These are phyloP conservation scores for Cladophialophora bantiana DNA, from an alignment of 2,329 filamentous ascomycete species.

Conservation along the genomic window DNA sequence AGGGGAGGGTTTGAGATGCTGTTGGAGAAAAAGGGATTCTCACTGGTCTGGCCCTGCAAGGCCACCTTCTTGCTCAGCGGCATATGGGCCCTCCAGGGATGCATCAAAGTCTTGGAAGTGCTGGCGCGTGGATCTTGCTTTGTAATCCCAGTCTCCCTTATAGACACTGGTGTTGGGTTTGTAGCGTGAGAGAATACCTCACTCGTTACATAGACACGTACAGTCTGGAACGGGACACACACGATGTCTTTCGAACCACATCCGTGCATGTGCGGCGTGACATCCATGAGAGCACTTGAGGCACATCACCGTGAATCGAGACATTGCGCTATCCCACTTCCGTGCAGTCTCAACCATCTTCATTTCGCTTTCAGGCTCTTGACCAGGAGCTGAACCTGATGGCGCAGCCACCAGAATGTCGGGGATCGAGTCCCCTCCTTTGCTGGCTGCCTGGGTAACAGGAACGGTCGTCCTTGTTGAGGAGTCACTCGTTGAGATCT, in stretches of 20 bases:
- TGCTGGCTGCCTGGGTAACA: not conserved
- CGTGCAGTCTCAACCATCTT: slow-evolving; percentile 22
- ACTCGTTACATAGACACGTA: slow-evolving; percentile 58
- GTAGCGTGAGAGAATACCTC: slow-evolving; percentile 1
- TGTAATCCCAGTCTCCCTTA: not conserved
- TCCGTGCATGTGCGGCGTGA: slow-evolving; percentile 67
- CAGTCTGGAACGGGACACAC: slow-evolving; percentile 65
- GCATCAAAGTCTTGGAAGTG: not conserved
- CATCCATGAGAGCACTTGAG: slow-evolving; percentile 69
- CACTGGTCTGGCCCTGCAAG: not conserved
- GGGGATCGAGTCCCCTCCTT: slow-evolving; percentile 10
- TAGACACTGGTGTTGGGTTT: not conserved
- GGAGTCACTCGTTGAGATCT: slow-evolving; percentile 41
- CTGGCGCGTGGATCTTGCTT: not conserved
- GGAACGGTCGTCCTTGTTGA: slow-evolving; percentile 39
- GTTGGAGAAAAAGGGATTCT: not conserved
- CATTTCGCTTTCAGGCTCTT: slow-evolving; percentile 21
- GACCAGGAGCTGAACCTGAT: not conserved
- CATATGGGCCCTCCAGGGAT: not conserved
- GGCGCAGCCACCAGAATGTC: slow-evolving; percentile 12
- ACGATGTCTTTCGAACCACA: slow-evolving; percentile 65
- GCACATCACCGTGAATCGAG: slow-evolving; percentile 66
- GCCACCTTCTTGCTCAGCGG: not conserved
- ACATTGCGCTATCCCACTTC: slow-evolving; percentile 55
- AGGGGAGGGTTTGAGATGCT: not conserved